These are phyloP conservation scores for Peronosclerospora sorghi DNA, from an alignment of 352 stramenopile species.

Conservation along the genomic window DNA sequence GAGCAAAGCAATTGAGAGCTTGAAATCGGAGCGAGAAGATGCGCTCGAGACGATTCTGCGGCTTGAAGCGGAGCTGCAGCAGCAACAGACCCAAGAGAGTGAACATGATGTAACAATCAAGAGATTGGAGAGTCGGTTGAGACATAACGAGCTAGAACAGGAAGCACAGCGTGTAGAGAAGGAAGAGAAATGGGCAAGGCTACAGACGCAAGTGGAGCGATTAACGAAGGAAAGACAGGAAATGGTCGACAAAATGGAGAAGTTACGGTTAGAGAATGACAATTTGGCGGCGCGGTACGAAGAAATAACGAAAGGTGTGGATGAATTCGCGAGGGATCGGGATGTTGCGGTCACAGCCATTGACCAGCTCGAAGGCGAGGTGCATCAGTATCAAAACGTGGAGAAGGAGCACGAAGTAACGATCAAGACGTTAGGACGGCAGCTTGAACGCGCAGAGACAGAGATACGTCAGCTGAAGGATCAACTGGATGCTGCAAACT, in stretches of 20 bases:
- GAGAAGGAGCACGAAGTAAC: no score
- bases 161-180: slow-evolving; percentile 17
- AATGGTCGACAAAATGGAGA: no score
- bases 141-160: slow-evolving; percentile 38
- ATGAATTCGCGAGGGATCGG: no score
- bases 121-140: slow-evolving; percentile 29
- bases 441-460: no score
- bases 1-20: slow-evolving; percentile 32
- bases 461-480: no score
- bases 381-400: no score
- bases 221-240: no score
- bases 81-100: slow-evolving; percentile 26
- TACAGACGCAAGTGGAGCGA: slow-evolving; percentile 36
- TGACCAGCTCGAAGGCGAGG: no score
- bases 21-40: slow-evolving; percentile 40
- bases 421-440: no score
- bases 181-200: slow-evolving; percentile 28
- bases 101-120: slow-evolving; percentile 35
- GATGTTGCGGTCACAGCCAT: no score
- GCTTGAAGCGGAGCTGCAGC: slow-evolving; percentile 32
- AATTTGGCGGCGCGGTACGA: slow-evolving; percentile 28
- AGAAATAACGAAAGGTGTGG: slow-evolving; percentile 36
- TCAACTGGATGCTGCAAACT: slow-evolving; percentile 26
- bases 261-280: slow-evolving; percentile 29
- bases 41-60: no score